Evolutionary conservation across 169 alveolate species (phyloP).

Genomic region (Cryptosporidium ubiquitum): DNA sequence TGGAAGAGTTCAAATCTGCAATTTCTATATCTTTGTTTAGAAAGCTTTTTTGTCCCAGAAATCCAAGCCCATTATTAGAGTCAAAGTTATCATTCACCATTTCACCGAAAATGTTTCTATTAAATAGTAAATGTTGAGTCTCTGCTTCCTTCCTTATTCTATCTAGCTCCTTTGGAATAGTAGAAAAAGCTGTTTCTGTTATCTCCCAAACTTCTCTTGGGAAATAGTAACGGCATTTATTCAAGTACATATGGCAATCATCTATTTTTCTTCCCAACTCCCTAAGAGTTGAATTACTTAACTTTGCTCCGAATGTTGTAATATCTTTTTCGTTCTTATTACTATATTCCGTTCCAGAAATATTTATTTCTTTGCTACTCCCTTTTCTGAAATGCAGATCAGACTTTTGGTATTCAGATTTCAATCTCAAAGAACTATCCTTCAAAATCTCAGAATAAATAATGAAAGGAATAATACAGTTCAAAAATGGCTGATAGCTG

Average conservation of each 20-base stretch:
- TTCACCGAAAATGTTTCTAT: conserved; percentile 66
- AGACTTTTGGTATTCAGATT: conserved; percentile 1
- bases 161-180: conserved; percentile 68
- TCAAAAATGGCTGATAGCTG: conserved; percentile 45
- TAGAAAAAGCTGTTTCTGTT: conserved; percentile 65
- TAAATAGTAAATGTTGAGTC: conserved; percentile 59
- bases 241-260: conserved; percentile 61
- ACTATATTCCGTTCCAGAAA: background rate
- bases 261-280: conserved; percentile 49
- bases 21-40: conserved; percentile 6
- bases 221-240: conserved; percentile 55
- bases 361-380: background rate
- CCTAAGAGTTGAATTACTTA: conserved; percentile 3
- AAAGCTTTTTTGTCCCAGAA: conserved; percentile 33
- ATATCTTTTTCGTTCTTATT: background rate
- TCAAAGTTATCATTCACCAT: conserved; percentile 32
- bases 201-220: conserved; percentile 71
- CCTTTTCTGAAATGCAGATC: background rate
- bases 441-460: conserved; percentile 39
- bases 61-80: conserved; percentile 16
- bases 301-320: background rate
- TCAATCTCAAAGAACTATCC: conserved; percentile 11
- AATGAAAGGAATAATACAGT: conserved; percentile 60
- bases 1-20: background rate
- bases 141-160: conserved; percentile 71